Conservation (phyloP, 106 monocot species). For the Platanthera guangdongensis region DNA sequence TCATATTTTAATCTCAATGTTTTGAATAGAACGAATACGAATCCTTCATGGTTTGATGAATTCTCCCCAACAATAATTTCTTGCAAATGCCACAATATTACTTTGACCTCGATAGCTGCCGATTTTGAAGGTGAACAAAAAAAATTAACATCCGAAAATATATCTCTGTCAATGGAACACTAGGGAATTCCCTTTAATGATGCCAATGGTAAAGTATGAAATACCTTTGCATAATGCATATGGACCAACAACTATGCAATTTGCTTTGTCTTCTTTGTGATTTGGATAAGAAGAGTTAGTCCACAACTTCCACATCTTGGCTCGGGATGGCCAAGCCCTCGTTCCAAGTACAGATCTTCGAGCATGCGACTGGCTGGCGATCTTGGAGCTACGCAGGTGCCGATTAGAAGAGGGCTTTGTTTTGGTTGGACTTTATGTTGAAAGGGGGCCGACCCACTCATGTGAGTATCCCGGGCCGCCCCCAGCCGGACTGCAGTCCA, state of each 20-base stretch:
- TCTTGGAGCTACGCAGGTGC: too few relatives aligned
- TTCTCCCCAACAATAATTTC: conserved; percentile 12
- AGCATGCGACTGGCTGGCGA: too few relatives aligned
- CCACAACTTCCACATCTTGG: conserved; percentile 67
- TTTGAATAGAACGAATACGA: too few relatives aligned
- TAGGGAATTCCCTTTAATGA: background rate
- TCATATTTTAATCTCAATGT: too few relatives aligned
- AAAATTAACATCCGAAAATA: background rate
- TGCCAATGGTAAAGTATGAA: background rate
- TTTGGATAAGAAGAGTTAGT: conserved; percentile 37
- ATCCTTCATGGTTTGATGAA: too few relatives aligned
- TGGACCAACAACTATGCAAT: conserved; percentile 51
- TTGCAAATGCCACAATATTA: conserved; percentile 97
- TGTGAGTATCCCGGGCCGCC: too few relatives aligned
- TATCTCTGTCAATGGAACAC: background rate
- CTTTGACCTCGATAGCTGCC: conserved; percentile 68
- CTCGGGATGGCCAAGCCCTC: background rate
- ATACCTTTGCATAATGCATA: conserved; percentile 71
- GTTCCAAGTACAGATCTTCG: too few relatives aligned
- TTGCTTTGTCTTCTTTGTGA: conserved; percentile 52
- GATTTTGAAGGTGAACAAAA: conserved; percentile 2
- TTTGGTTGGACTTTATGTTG: too few relatives aligned
- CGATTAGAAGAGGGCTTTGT: too few relatives aligned
- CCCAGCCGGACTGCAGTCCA: too few relatives aligned
- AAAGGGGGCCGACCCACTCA: too few relatives aligned